phyloP scores from a whole-genome alignment of 2,329 filamentous ascomycete genomes.

The Colletotrichum destructivum region DNA sequence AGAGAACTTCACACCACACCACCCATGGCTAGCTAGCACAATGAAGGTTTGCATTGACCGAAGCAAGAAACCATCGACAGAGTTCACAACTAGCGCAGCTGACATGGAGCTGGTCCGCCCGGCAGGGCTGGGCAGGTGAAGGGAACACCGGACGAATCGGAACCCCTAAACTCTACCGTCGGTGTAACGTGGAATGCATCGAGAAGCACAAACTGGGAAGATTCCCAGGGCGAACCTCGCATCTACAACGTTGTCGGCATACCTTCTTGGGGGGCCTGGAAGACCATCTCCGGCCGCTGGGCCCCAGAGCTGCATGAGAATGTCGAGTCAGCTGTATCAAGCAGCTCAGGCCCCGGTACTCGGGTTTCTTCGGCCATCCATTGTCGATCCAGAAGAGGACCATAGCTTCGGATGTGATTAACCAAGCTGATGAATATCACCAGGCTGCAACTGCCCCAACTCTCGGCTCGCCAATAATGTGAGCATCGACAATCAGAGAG shows the following conservation, averaged over 20 bases:
- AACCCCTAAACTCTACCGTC: slow-evolving; percentile 8
- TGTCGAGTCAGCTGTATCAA: not conserved
- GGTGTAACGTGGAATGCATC: slow-evolving; percentile 19
- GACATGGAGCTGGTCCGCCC: slow-evolving; percentile 4
- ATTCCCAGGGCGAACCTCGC: not conserved
- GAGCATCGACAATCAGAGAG: slow-evolving; percentile 9
- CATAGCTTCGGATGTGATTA: not conserved
- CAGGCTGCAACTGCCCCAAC: not conserved
- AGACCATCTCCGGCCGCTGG: no score
- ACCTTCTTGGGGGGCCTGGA: no score
- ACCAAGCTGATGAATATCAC: not conserved
- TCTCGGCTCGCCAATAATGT: slow-evolving; percentile 21
- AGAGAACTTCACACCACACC: not conserved
- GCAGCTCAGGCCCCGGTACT: not conserved
- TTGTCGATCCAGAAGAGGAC: not conserved
- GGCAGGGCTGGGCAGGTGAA: slow-evolving; percentile 11
- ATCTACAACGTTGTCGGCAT: not conserved
- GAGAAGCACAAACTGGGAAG: not conserved
- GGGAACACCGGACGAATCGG: slow-evolving; percentile 34
- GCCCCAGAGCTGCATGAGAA: no score
- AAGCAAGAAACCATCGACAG: slow-evolving; percentile 9
- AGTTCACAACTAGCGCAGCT: slow-evolving; percentile 21
- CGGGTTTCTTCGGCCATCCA: not conserved
- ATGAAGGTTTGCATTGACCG: slow-evolving; percentile 33
- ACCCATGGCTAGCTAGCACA: slow-evolving; percentile 13